Conservation (phyloP, 352 stramenopile genomes). For the Phytophthora meadii region DNA sequence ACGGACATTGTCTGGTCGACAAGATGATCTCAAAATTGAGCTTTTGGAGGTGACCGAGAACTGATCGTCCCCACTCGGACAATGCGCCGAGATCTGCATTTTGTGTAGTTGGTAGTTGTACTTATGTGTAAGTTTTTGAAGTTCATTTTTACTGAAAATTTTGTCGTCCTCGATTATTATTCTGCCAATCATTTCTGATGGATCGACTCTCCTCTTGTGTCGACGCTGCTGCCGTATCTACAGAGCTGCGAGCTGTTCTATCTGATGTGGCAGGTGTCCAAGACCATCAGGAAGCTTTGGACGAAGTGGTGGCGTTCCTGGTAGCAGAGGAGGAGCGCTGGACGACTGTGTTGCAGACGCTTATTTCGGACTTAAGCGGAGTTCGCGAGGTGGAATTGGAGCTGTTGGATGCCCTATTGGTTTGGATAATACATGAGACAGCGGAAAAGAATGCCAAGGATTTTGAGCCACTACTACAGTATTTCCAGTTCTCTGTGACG, state of each 20-base stretch:
- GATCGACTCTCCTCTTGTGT: constrained; percentile 18
- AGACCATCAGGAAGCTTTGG: constrained; percentile 16
- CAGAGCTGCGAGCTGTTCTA: constrained; percentile 17
- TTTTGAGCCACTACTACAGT: constrained; percentile 13
- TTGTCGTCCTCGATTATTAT: neutral
- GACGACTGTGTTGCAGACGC: neutral
- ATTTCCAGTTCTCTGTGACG: constrained; percentile 23
- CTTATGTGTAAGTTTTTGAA: neutral
- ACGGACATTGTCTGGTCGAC: neutral
- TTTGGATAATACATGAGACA: constrained; percentile 5
- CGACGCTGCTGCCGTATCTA: constrained; percentile 19
- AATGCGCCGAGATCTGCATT: neutral
- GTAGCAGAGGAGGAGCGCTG: constrained; percentile 25
- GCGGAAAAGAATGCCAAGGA: constrained; percentile 6
- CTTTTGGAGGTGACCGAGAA: neutral
- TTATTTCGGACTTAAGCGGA: constrained; percentile 38
- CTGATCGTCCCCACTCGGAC: neutral
- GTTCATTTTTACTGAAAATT: neutral
- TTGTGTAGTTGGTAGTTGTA: neutral
- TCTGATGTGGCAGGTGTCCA: constrained; percentile 3
- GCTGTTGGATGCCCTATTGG: constrained; percentile 29
- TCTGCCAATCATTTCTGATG: constrained; percentile 5
- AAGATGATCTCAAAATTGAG: neutral
- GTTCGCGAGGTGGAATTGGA: constrained; percentile 21
- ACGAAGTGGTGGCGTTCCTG: constrained; percentile 28